These are phyloP conservation scores for Cardamine resedifolia DNA, from an alignment of 345 rosid species.

Conservation along the genomic window DNA sequence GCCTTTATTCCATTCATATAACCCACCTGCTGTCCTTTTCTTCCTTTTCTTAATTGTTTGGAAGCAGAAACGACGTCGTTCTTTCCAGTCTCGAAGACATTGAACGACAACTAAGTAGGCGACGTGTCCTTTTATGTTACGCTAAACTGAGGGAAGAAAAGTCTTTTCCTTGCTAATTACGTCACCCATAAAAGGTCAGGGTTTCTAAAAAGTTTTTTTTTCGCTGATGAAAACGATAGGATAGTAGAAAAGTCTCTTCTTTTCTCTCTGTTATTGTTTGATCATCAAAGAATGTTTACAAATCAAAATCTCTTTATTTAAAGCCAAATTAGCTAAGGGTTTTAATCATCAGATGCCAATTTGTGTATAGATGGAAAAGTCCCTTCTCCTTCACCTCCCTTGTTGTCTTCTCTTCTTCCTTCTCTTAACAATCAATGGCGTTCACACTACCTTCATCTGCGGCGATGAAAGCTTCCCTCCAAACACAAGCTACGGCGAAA, in stretches of 20 bases:
- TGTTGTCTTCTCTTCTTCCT: slow-evolving; percentile 16
- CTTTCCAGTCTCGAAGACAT: not conserved
- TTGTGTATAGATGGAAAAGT: slow-evolving; percentile 10
- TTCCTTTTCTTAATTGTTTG: not conserved
- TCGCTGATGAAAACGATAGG: slow-evolving; percentile 23
- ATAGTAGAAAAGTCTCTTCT: slow-evolving; percentile 4
- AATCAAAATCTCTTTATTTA: slow-evolving; percentile 38
- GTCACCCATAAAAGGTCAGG: slow-evolving; percentile 20
- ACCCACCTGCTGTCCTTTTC: not conserved
- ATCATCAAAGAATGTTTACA: not conserved
- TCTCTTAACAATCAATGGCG: slow-evolving; percentile 29
- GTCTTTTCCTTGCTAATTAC: not conserved
- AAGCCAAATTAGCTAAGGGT: slow-evolving; percentile 42
- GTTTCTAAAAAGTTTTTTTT: slow-evolving; percentile 5
- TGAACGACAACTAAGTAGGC: not conserved
- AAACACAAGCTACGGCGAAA: slow-evolving; percentile 23
- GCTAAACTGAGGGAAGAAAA: not conserved
- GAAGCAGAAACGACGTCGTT: not conserved
- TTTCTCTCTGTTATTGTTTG: not conserved
- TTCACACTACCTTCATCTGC: slow-evolving; percentile 23
- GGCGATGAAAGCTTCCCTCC: slow-evolving; percentile 39
- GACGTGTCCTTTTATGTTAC: slow-evolving; percentile 1
- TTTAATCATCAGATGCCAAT: slow-evolving; percentile 34
- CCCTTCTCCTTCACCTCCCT: not conserved
- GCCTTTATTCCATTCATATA: not conserved